Percentiles rank a stretch among this genome's conserved stretches.
These are phyloP conservation scores for Arthrobotrys sinensis DNA, from an alignment of 2,329 filamentous ascomycete genomes.

Conservation along the genomic window DNA sequence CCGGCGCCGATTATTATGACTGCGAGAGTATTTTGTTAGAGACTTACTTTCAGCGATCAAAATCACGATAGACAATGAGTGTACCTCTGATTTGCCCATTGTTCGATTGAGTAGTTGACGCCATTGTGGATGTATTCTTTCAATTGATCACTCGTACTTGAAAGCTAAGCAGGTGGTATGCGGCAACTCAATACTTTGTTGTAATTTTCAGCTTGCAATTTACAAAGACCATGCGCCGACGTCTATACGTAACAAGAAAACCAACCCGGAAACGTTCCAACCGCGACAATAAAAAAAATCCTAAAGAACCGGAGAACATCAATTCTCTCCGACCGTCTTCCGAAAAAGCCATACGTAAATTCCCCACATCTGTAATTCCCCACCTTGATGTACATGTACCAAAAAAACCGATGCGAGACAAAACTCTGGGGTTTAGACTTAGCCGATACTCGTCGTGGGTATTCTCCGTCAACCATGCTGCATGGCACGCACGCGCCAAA, in stretches of 20 bases:
- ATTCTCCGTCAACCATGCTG: conserved; percentile 29
- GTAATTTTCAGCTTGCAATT: conserved; percentile 29
- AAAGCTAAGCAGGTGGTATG: too few relatives aligned
- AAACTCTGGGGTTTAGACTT: conserved; percentile 29
- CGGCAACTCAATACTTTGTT: conserved; percentile 37
- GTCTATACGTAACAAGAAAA: conserved; percentile 5
- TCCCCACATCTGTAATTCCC: conserved; percentile 13
- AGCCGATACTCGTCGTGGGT: conserved; percentile 20
- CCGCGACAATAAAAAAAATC: conserved; percentile 30
- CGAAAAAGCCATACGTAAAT: conserved; percentile 17
- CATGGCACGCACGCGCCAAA: conserved; percentile 11
- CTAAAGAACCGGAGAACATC: conserved; percentile 4
- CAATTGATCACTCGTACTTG: too few relatives aligned
- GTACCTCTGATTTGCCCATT: conserved; percentile 42
- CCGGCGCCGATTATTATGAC: conserved; percentile 72
- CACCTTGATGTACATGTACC: not conserved
- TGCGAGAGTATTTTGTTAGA: conserved; percentile 60
- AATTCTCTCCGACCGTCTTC: conserved; percentile 6
- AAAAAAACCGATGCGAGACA: not conserved
- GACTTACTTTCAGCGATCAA: not conserved
- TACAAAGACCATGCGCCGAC: not conserved
- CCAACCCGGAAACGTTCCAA: not conserved
- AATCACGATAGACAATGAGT: not conserved
- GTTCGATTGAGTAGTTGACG: conserved; percentile 19
- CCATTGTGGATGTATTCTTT: conserved; percentile 15